Evolutionary conservation across 139 green algal genomes (phyloP).

Genomic region (Eudorina sp.): DNA sequence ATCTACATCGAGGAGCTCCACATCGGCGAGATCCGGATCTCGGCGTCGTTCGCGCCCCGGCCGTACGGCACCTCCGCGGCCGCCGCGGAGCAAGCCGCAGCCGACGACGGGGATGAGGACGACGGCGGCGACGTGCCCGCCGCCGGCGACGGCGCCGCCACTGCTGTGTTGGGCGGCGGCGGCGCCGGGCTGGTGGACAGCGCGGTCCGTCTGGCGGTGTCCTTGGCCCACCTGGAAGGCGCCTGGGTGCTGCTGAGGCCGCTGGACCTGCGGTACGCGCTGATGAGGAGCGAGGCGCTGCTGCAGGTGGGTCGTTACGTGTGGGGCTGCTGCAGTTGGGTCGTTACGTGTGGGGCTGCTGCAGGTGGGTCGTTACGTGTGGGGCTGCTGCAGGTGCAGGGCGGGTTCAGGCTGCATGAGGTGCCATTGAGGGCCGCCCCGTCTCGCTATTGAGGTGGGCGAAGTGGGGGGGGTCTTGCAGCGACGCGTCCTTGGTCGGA

Average conservation of each 20-base stretch:
- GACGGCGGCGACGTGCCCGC: background rate
- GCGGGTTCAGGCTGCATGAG: too few species aligned
- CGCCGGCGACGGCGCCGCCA: background rate
- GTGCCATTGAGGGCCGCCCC: too few species aligned
- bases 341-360: too few species aligned
- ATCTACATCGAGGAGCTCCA: conserved; percentile 57
- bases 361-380: too few species aligned
- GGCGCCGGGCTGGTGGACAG: conserved; percentile 44
- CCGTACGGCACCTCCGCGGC: conserved; percentile 20
- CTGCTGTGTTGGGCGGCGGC: background rate
- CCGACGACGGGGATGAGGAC: background rate
- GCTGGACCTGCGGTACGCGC: conserved; percentile 70
- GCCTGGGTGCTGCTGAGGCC: conserved; percentile 73
- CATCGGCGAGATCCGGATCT: conserved; percentile 72
- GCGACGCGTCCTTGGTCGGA: too few species aligned
- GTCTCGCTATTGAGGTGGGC: too few species aligned
- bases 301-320: conserved; percentile 70
- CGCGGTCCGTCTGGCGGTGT: conserved; percentile 69
- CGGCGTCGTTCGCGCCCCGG: conserved; percentile 16
- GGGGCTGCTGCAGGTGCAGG: too few species aligned
- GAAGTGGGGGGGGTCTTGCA: too few species aligned
- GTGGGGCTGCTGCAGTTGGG: too few species aligned
- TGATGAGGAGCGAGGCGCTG: conserved; percentile 74
- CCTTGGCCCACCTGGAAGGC: conserved; percentile 83
- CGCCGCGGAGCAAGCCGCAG: conserved; percentile 1